These are phyloP conservation scores for Globisporangium cystogenes DNA, from an alignment of 352 stramenopile species.

Conservation along the genomic window DNA sequence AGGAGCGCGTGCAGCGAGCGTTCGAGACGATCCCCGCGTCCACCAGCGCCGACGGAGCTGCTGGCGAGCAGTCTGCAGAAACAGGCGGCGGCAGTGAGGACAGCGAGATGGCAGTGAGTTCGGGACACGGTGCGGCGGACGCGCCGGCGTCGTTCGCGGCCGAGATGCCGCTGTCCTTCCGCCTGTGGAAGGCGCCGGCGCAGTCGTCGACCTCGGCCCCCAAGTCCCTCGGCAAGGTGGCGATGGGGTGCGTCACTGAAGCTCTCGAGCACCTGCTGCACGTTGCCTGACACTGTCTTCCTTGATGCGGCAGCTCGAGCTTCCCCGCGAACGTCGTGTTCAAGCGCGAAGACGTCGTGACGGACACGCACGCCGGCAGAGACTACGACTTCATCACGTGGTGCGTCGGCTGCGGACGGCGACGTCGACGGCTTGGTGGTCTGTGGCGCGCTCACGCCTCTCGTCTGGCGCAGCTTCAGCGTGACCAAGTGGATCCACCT, in stretches of 20 bases:
- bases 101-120: not conserved
- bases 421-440: too few relatives aligned
- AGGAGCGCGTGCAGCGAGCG: conserved; percentile 48
- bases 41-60: not conserved
- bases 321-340: conserved; percentile 82
- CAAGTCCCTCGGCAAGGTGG: conserved; percentile 42
- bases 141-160: conserved; percentile 20
- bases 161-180: conserved; percentile 60
- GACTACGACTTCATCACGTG: conserved; percentile 80
- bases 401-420: conserved; percentile 16
- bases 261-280: too few relatives aligned
- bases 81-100: not conserved
- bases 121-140: too few relatives aligned
- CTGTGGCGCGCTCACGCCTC: not conserved
- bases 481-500: conserved; percentile 92
- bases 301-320: conserved; percentile 14
- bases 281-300: not conserved
- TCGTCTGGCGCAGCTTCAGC: conserved; percentile 49
- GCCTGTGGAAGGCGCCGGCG: conserved; percentile 54
- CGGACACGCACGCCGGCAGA: conserved; percentile 49
- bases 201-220: conserved; percentile 22
- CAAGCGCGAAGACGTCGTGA: conserved; percentile 69
- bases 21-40: conserved; percentile 33
- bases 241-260: conserved; percentile 30
- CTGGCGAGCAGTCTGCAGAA: not conserved